phyloP scores from a whole-genome alignment of 257 asterid species.

The Solanum etuberosum region DNA sequence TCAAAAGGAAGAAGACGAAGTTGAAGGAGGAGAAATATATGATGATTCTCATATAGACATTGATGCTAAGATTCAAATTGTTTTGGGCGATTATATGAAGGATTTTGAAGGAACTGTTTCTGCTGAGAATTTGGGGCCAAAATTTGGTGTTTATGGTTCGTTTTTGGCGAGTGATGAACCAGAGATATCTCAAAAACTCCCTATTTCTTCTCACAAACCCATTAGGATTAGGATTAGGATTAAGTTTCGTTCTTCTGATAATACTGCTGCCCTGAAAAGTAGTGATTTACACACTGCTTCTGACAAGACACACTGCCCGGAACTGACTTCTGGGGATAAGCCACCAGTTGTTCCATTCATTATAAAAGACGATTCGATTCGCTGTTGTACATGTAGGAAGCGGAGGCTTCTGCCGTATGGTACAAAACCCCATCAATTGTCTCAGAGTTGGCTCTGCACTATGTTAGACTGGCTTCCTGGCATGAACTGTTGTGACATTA shows the following conservation, averaged over 20 bases:
- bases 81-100: neutral
- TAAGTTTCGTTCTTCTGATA: too few species aligned
- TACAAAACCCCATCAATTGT: slow-evolving; percentile 31
- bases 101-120: neutral
- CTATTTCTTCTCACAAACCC: too few species aligned
- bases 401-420: slow-evolving; percentile 79
- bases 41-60: neutral
- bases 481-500: slow-evolving; percentile 32
- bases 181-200: neutral
- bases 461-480: slow-evolving; percentile 94
- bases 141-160: neutral
- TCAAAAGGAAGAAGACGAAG: too few species aligned
- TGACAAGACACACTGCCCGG: too few species aligned
- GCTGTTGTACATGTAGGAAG: slow-evolving; percentile 46
- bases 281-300: too few species aligned
- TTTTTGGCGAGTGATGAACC: neutral
- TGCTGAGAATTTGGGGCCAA: neutral
- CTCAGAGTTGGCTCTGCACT: slow-evolving; percentile 73
- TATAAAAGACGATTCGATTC: slow-evolving; percentile 53
- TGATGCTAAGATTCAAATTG: neutral
- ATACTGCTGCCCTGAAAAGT: too few species aligned
- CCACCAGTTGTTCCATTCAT: slow-evolving; percentile 24
- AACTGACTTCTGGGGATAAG: slow-evolving; percentile 9
- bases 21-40: neutral
- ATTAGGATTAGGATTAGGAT: too few species aligned